Percentiles rank a stretch among this genome's conserved stretches.
phyloP scores from a whole-genome alignment of 2,329 filamentous ascomycete genomes.

The Xylaria sp. region DNA sequence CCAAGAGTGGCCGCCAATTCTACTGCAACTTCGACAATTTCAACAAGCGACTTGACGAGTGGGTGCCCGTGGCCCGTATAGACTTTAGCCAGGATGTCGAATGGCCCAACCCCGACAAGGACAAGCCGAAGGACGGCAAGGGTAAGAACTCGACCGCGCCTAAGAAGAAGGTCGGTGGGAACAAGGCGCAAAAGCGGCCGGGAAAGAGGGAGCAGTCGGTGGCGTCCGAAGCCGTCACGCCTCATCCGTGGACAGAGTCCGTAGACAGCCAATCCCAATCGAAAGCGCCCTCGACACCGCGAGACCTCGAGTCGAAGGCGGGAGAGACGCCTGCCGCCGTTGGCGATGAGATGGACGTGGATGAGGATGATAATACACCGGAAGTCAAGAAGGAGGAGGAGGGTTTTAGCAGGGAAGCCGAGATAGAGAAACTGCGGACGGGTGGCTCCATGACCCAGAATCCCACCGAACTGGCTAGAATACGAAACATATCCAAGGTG shows the following conservation, averaged over 20 bases:
- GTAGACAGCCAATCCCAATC: conserved; percentile 50
- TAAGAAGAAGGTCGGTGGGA: conserved; percentile 58
- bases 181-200: conserved; percentile 60
- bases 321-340: conserved; percentile 48
- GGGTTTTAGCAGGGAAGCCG: conserved; percentile 78
- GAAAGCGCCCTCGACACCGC: conserved; percentile 47
- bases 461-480: conserved; percentile 92
- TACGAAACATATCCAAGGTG: conserved; percentile 90
- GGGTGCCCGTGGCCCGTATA: conserved; percentile 81
- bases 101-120: conserved; percentile 91
- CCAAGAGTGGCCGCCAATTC: conserved; percentile 84
- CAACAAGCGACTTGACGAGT: conserved; percentile 86
- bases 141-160: conserved; percentile 69
- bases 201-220: conserved; percentile 60
- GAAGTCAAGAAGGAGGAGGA: conserved; percentile 52
- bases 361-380: conserved; percentile 49
- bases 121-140: conserved; percentile 74
- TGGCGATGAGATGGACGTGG: conserved; percentile 57
- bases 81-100: conserved; percentile 91
- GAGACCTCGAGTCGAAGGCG: conserved; percentile 50
- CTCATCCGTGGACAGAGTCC: conserved; percentile 57
- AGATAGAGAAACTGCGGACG: conserved; percentile 94
- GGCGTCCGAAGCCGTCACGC: conserved; percentile 55
- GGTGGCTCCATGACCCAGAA: conserved; percentile 99
- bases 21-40: conserved; percentile 99